Base-by-base conservation (phyloP, 495 filamentous ascomycete species). In the Penicillium nucicola region DNA sequence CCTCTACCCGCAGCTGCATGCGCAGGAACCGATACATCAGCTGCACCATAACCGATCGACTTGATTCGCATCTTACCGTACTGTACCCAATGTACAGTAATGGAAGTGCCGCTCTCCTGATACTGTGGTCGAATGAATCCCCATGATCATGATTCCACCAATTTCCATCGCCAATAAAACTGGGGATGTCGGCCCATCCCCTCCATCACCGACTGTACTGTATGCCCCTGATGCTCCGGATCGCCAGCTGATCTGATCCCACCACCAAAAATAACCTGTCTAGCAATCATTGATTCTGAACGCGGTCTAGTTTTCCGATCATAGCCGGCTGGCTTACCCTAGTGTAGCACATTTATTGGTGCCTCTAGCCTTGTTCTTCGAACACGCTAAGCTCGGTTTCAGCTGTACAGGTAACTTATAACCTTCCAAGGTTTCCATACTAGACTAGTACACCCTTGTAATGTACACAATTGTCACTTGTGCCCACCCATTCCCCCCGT, bases 261-360 rank as follows among this genome's bases (percentile, higher is more conserved):
- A 15, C n/a, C 8, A 7, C 52, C 52, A 60, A 61, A 63, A 63
- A 61, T 60, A 63, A 61, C 39, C 50, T 60, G 56, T 56, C 22
- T 15, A 20, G n/a, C 12, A 40, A 18, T 36, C 31, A 30, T 32
- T 7, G 17, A 9, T 19, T 32, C 45, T 43, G 35, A 53, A 52
- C 43, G 47, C 43, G 50, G 52, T 42, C 59, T 62, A 59, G 52
- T 52, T 52, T 55, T 42, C 37, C 55, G 56, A 59, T 59, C 59
- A 53, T 55, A 28, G 36, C 45, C 43, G 41, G 45, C 18, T 35
- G 57, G 42, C 53, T 56, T 33, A 39, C 22, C 43, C 58, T 62
- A 60, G 56, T 55, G 58, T 65, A 50, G 50, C 58, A 65, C 46
- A 52, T 59, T 65, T 57, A 65, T 56, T 58, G 61, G 61, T 30